These are phyloP conservation scores for Perkinsus chesapeaki DNA, from an alignment of 169 alveolate species.

Conservation along the genomic window DNA sequence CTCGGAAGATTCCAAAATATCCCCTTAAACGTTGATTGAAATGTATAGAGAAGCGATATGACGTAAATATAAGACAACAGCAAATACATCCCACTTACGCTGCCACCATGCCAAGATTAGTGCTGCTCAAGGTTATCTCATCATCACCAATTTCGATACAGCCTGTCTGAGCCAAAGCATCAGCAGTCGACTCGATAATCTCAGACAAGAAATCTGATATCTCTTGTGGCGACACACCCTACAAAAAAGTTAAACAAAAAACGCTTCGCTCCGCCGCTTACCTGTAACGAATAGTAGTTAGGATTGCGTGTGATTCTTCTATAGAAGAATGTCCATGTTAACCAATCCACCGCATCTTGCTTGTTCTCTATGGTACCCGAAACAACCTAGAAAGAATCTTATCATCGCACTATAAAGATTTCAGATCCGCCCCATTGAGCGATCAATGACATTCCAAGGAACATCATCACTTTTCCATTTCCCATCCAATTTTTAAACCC, in stretches of 20 bases:
- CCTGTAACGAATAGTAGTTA: conserved; percentile 92
- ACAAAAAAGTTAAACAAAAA: not conserved
- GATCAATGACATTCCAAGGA: too few relatives aligned
- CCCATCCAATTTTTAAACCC: too few relatives aligned
- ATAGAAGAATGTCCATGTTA: conserved; percentile 98
- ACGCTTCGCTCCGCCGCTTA: conserved; percentile 26
- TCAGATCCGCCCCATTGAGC: too few relatives aligned
- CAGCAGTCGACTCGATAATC: conserved; percentile 84
- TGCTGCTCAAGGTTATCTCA: conserved; percentile 61
- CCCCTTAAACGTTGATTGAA: conserved; percentile 19
- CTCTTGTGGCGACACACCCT: not conserved
- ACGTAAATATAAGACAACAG: conserved; percentile 23
- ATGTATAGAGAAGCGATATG: conserved; percentile 22
- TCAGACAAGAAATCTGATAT: conserved; percentile 89
- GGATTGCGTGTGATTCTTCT: conserved; percentile 97
- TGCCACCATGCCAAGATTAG: conserved; percentile 73
- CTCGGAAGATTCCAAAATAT: conserved; percentile 18
- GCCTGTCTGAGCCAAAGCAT: conserved; percentile 81
- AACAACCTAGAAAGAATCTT: conserved; percentile 36
- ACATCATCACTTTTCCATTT: too few relatives aligned
- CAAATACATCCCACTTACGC: conserved; percentile 31
- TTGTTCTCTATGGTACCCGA: conserved; percentile 86
- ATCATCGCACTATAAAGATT: too few relatives aligned
- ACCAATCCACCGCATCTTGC: conserved; percentile 97
- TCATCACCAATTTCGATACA: conserved; percentile 78